A percentile compares a stretch with the other conserved stretches of the same genome.
phyloP scores from a whole-genome alignment of 2,329 filamentous ascomycete species.

The Pseudohalonectria lignicola region DNA sequence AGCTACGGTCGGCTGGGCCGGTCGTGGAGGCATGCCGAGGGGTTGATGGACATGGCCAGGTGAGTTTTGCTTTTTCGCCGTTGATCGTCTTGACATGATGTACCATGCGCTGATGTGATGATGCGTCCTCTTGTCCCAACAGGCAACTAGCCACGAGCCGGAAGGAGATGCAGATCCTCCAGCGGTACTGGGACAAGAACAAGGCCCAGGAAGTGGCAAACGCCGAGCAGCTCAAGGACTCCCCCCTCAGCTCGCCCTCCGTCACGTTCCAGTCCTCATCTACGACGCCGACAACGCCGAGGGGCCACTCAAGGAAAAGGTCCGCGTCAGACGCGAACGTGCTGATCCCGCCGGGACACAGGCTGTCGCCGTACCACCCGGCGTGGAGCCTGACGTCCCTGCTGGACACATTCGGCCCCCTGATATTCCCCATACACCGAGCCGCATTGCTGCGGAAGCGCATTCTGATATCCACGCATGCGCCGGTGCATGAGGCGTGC shows the following conservation, averaged over 20 bases:
- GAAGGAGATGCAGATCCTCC: slow-evolving; percentile 51
- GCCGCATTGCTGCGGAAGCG: slow-evolving; percentile 78
- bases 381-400: slow-evolving; percentile 71
- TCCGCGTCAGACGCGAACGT: slow-evolving; percentile 52
- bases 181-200: slow-evolving; percentile 70
- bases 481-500: slow-evolving; percentile 76
- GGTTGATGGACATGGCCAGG: slow-evolving; percentile 63
- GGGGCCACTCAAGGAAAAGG: slow-evolving; percentile 40
- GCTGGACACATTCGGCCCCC: slow-evolving; percentile 74
- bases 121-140: too few species aligned
- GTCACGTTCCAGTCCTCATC: slow-evolving; percentile 30
- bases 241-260: slow-evolving; percentile 39
- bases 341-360: slow-evolving; percentile 49
- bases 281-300: slow-evolving; percentile 22
- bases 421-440: slow-evolving; percentile 85
- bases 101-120: too few species aligned
- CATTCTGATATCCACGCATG: slow-evolving; percentile 75
- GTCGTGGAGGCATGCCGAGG: slow-evolving; percentile 78
- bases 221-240: slow-evolving; percentile 26
- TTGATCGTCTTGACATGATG: too few species aligned
- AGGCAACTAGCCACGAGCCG: slow-evolving; percentile 55
- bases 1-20: slow-evolving; percentile 78
- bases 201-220: slow-evolving; percentile 22
- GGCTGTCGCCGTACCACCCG: slow-evolving; percentile 69
- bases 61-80: too few species aligned